Evolutionary conservation across 768 basidiomycete genomes (phyloP).

Genomic region (Collybiopsis confluens): DNA sequence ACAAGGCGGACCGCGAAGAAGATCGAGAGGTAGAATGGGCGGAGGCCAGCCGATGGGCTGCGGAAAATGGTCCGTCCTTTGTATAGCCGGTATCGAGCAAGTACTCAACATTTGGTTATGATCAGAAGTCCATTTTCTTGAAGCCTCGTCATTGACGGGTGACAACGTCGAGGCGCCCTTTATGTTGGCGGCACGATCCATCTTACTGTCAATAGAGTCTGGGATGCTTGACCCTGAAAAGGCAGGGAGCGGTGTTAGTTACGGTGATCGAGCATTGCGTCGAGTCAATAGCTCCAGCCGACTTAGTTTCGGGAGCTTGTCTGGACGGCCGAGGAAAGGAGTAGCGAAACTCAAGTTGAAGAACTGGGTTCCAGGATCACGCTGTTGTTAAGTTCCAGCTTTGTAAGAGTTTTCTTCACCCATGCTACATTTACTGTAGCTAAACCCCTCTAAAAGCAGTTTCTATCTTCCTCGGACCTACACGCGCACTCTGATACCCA

Average conservation of each 20-base stretch:
- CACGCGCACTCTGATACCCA: slow-evolving; percentile 30
- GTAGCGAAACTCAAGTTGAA: slow-evolving; percentile 58
- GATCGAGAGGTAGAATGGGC: slow-evolving; percentile 94
- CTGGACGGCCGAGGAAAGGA: slow-evolving; percentile 57
- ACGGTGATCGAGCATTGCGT: slow-evolving; percentile 89
- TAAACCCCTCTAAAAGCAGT: no score
- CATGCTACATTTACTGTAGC: no score
- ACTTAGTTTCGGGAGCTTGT: slow-evolving; percentile 80
- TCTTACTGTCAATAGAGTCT: slow-evolving; percentile 87
- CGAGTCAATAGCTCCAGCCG: slow-evolving; percentile 90
- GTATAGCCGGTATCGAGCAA: background rate
- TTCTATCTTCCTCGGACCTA: no score
- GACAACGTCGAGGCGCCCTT: slow-evolving; percentile 96
- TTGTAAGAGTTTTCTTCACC: no score
- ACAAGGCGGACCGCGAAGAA: slow-evolving; percentile 93
- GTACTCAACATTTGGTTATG: background rate
- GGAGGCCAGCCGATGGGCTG: slow-evolving; percentile 94
- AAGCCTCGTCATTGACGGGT: slow-evolving; percentile 87
- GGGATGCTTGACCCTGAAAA: slow-evolving; percentile 90
- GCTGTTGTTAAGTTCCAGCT: slow-evolving; percentile 63
- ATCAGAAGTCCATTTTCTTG: slow-evolving; percentile 87
- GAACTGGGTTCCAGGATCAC: slow-evolving; percentile 59
- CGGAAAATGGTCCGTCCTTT: slow-evolving; percentile 73
- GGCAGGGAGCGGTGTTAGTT: slow-evolving; percentile 92
- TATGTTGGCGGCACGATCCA: slow-evolving; percentile 78